Evolutionary conservation across 345 rosid species (phyloP).

Genomic region (Salix brachista): DNA sequence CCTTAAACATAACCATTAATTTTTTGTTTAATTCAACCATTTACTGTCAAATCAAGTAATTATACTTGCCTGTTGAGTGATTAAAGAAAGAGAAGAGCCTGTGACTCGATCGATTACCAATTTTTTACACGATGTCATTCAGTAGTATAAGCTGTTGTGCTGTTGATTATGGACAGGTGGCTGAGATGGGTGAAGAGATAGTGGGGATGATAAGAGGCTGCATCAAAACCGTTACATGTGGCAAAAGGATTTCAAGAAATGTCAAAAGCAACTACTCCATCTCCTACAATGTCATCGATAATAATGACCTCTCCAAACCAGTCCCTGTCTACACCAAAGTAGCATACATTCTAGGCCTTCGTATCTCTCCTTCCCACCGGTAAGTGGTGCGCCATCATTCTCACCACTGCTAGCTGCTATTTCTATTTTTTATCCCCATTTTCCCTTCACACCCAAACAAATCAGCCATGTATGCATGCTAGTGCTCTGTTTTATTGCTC

Average conservation of each 20-base stretch:
- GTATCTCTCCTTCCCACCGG: conserved; percentile 90
- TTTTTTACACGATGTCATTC: not conserved
- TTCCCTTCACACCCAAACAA: too few relatives aligned
- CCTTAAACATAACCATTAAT: not conserved
- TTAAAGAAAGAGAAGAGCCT: not conserved
- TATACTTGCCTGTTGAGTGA: not conserved
- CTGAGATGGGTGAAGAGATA: conserved; percentile 65
- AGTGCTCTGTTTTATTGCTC: not conserved
- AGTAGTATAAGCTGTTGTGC: not conserved
- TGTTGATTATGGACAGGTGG: conserved; percentile 53
- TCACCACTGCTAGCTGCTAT: too few relatives aligned
- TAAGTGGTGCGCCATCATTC: not conserved
- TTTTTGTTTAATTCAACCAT: not conserved
- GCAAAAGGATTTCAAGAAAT: conserved; percentile 41
- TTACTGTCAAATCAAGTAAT: too few relatives aligned
- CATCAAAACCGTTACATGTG: conserved; percentile 89
- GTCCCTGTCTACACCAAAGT: conserved; percentile 67
- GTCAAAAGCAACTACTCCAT: conserved; percentile 11
- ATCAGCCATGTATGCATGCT: not conserved
- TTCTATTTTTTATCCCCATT: too few relatives aligned
- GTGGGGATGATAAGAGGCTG: conserved; percentile 93
- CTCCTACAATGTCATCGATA: not conserved
- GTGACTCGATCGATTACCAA: too few relatives aligned
- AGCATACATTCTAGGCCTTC: conserved; percentile 86
- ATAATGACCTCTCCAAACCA: conserved; percentile 14